Conservation (phyloP, 352 stramenopile genomes). For the Phytophthora idaei region DNA sequence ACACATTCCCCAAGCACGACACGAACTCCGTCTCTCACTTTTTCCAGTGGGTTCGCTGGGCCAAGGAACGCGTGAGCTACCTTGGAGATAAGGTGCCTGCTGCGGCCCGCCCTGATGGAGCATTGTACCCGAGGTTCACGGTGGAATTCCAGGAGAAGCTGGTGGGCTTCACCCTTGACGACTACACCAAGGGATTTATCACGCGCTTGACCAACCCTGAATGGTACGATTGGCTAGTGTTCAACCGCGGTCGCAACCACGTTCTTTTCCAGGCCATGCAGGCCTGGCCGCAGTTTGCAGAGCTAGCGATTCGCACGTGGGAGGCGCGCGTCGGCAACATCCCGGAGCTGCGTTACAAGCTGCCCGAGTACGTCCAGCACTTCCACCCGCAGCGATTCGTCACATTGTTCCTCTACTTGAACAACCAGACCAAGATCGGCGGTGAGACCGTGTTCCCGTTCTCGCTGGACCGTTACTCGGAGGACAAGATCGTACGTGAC, state of each 20-base stretch:
- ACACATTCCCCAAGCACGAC: conserved; percentile 71
- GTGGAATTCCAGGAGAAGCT: conserved; percentile 69
- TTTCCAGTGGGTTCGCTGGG: conserved; percentile 83
- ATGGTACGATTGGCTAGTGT: conserved; percentile 78
- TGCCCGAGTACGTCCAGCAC: conserved; percentile 73
- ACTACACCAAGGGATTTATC: conserved; percentile 62
- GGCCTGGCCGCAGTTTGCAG: conserved; percentile 59
- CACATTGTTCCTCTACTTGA: conserved; percentile 98
- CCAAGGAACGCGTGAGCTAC: conserved; percentile 76
- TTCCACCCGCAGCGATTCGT: conserved; percentile 94
- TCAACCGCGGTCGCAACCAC: conserved; percentile 66
- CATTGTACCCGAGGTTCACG: conserved; percentile 72
- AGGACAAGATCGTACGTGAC: conserved; percentile 69
- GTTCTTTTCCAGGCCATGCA: conserved; percentile 72
- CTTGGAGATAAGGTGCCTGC: conserved; percentile 56
- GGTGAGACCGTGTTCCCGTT: conserved; percentile 98
- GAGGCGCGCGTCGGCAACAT: conserved; percentile 49
- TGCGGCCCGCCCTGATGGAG: conserved; percentile 45
- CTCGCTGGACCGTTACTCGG: conserved; percentile 73
- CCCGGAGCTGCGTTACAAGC: conserved; percentile 55
- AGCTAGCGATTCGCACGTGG: conserved; percentile 75
- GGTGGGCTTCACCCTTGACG: conserved; percentile 66
- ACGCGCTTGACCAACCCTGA: conserved; percentile 63
- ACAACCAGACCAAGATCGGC: conserved; percentile 93
- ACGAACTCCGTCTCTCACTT: conserved; percentile 72